Conservation (phyloP, 805 yeast species). For the Priceomyces carsonii region DNA sequence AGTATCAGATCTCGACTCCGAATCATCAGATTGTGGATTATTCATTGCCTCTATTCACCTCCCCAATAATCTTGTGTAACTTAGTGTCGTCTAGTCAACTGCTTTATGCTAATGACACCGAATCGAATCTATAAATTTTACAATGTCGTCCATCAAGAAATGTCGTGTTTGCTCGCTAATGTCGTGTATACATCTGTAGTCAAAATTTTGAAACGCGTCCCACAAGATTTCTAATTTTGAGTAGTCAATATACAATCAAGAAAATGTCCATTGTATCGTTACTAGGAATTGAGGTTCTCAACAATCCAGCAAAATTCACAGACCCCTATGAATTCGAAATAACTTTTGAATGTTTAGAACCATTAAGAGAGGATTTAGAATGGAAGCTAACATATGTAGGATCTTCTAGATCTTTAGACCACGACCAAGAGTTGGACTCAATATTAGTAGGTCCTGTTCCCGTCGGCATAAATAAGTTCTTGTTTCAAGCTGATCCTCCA, state of each 20-base stretch:
- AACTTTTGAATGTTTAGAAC: slow-evolving; percentile 95
- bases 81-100: too few relatives aligned
- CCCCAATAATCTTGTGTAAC: too few relatives aligned
- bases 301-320: slow-evolving; percentile 91
- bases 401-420: slow-evolving; percentile 89
- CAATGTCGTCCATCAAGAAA: slow-evolving; percentile 6
- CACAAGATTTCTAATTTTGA: too few relatives aligned
- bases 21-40: neutral
- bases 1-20: neutral
- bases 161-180: too few relatives aligned
- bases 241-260: too few relatives aligned
- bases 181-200: neutral
- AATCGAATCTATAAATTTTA: too few relatives aligned
- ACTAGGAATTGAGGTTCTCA: slow-evolving; percentile 86
- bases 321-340: slow-evolving; percentile 96
- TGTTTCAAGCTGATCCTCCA: slow-evolving; percentile 95
- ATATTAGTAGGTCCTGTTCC: slow-evolving; percentile 99
- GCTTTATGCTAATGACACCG: too few relatives aligned
- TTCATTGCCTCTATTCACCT: too few relatives aligned
- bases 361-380: slow-evolving; percentile 87
- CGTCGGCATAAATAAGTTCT: slow-evolving; percentile 91
- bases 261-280: slow-evolving; percentile 90
- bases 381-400: slow-evolving; percentile 99
- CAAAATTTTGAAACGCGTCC: neutral
- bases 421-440: slow-evolving; percentile 95